These are phyloP conservation scores for Elongisporangium prolatum DNA, from an alignment of 352 stramenopile species.

Conservation along the genomic window DNA sequence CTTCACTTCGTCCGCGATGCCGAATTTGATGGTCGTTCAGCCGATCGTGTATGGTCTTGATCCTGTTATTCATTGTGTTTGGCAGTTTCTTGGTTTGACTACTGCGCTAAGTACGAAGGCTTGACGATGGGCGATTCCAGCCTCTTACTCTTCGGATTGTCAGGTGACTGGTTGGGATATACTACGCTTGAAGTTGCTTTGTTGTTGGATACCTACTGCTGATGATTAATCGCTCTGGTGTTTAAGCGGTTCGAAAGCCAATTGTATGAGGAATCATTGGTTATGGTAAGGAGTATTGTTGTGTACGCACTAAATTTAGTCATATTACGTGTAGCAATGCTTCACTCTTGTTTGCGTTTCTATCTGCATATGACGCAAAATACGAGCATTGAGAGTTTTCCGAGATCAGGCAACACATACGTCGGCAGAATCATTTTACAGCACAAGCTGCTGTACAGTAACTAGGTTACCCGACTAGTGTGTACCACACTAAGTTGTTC, in stretches of 20 bases:
- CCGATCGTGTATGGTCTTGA: slow-evolving; percentile 49
- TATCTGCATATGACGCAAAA: too few species aligned
- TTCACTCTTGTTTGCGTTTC: too few species aligned
- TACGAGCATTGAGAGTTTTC: too few species aligned
- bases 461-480: too few species aligned
- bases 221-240: slow-evolving; percentile 35
- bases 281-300: too few species aligned
- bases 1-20: slow-evolving; percentile 37
- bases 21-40: slow-evolving; percentile 55
- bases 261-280: too few species aligned
- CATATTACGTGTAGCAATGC: too few species aligned
- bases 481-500: too few species aligned
- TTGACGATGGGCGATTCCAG: slow-evolving; percentile 37
- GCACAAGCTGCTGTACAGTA: too few species aligned
- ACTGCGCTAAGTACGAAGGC: slow-evolving; percentile 33
- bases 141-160: slow-evolving; percentile 46
- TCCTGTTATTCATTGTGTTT: slow-evolving; percentile 64
- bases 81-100: slow-evolving; percentile 65
- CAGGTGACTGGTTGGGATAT: slow-evolving; percentile 40
- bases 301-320: too few species aligned
- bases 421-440: too few species aligned
- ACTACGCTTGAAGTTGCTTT: slow-evolving; percentile 53
- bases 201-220: slow-evolving; percentile 38
- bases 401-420: too few species aligned
- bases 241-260: slow-evolving; percentile 51